phyloP scores from a whole-genome alignment of 2,329 filamentous ascomycete species.

The Hymenotorrendiella dingleyae region DNA sequence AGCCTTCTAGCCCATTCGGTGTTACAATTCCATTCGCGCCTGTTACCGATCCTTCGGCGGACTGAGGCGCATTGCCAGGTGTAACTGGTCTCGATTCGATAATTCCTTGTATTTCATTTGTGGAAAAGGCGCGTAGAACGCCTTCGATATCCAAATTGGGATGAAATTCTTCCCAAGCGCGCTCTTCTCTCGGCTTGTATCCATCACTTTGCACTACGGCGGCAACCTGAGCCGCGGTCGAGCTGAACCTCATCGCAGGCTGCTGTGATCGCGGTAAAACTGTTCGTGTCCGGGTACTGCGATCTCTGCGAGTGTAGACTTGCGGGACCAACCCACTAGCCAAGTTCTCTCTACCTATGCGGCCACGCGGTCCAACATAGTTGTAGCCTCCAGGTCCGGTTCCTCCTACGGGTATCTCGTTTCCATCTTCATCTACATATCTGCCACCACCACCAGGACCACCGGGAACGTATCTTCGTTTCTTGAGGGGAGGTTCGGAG shows the following conservation, averaged over 20 bases:
- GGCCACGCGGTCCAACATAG: conserved; percentile 47
- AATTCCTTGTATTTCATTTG: conserved; percentile 79
- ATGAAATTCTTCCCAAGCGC: conserved; percentile 97
- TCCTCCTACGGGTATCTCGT: conserved; percentile 50
- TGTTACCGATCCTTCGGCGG: conserved; percentile 35
- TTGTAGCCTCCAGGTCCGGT: conserved; percentile 43
- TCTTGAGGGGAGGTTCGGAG: conserved; percentile 51
- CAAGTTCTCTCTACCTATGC: conserved; percentile 44
- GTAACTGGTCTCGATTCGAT: conserved; percentile 41
- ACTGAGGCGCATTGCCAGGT: conserved; percentile 32
- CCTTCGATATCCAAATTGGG: conserved; percentile 87
- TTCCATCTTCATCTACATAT: conserved; percentile 68
- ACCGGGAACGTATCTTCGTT: conserved; percentile 73
- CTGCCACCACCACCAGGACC: conserved; percentile 80
- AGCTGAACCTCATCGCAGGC: conserved; percentile 35
- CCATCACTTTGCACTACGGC: conserved; percentile 88
- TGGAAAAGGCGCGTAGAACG: conserved; percentile 69
- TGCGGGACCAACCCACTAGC: conserved; percentile 40
- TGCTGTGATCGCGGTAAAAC: conserved; percentile 44
- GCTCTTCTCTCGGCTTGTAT: conserved; percentile 94
- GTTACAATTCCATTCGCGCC: conserved; percentile 29
- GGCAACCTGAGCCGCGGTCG: conserved; percentile 69
- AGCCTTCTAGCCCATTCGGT: conserved; percentile 19
- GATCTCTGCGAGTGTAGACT: conserved; percentile 44
- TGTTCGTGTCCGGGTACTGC: conserved; percentile 50